phyloP scores from a whole-genome alignment of 2,329 filamentous ascomycete genomes.

The Ophiostoma sp. region DNA sequence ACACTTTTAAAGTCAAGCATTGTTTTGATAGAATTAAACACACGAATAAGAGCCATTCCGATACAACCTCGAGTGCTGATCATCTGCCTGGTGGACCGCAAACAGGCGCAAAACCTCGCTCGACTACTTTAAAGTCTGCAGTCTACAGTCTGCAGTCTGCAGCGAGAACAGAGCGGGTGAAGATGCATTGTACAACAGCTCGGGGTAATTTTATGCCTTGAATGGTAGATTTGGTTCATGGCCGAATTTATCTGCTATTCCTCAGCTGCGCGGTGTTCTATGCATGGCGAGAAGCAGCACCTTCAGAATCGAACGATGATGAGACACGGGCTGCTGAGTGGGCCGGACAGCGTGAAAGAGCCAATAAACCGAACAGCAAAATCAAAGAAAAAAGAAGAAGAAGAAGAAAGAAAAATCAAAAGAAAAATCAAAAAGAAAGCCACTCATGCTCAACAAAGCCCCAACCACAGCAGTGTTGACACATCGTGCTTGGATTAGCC shows the following conservation, averaged over 20 bases:
- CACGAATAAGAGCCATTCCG: too few species aligned
- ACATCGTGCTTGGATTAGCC: constrained; percentile 3
- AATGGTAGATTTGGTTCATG: too few species aligned
- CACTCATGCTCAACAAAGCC: neutral
- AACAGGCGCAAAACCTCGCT: constrained; percentile 6
- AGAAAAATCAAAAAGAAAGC: neutral
- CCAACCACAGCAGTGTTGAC: neutral
- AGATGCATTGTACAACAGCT: neutral
- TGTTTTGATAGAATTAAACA: neutral
- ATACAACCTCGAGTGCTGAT: neutral
- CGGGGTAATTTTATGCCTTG: neutral
- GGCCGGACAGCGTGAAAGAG: neutral
- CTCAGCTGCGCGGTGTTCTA: too few species aligned
- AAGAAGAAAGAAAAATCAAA: neutral
- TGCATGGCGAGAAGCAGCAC: neutral
- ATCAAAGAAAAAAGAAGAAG: neutral
- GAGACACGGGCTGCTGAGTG: neutral
- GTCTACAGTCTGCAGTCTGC: too few species aligned
- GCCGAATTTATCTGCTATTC: too few species aligned
- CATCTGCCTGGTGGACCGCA: neutral
- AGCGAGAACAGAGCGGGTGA: too few species aligned
- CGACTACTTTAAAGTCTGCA: too few species aligned
- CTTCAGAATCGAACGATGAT: neutral
- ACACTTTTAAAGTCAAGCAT: neutral
- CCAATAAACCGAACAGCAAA: neutral